Evolutionary conservation across 2,329 filamentous ascomycete genomes (phyloP).

Genomic region (Huntiella bhutanensis): DNA sequence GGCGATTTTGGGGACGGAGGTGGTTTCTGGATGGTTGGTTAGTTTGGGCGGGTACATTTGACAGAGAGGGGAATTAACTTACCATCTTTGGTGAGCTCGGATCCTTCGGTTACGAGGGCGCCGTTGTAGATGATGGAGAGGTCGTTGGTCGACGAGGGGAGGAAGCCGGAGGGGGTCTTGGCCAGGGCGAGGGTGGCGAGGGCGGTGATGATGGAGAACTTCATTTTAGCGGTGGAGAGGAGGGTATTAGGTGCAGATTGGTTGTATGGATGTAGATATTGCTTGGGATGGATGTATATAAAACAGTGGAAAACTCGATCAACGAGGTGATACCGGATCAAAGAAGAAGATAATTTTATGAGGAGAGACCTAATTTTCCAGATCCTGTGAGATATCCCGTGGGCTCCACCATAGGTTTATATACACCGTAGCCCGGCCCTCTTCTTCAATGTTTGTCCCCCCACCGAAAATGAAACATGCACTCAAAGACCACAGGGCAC

Average conservation of each 20-base stretch:
- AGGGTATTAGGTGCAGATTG: not conserved
- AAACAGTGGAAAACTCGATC: slow-evolving; percentile 6
- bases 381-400: no score
- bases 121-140: slow-evolving; percentile 23
- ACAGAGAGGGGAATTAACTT: slow-evolving; percentile 13
- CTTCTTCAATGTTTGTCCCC: no score
- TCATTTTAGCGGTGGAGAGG: slow-evolving; percentile 15
- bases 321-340: slow-evolving; percentile 8
- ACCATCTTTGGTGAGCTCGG: slow-evolving; percentile 21
- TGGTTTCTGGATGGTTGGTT: slow-evolving; percentile 16
- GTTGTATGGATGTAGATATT: not conserved
- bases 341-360: not conserved
- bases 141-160: slow-evolving; percentile 20
- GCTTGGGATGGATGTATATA: not conserved
- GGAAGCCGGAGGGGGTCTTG: slow-evolving; percentile 23
- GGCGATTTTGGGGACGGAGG: slow-evolving; percentile 19
- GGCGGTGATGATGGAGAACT: slow-evolving; percentile 14
- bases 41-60: not conserved
- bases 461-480: no score
- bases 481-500: no score
- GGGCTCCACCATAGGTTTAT: no score
- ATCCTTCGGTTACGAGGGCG: slow-evolving; percentile 21
- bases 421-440: no score
- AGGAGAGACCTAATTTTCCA: not conserved
- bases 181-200: slow-evolving; percentile 20